These are phyloP conservation scores for Hypoxylon sp. DNA, from an alignment of 2,329 filamentous ascomycete species.

Conservation along the genomic window DNA sequence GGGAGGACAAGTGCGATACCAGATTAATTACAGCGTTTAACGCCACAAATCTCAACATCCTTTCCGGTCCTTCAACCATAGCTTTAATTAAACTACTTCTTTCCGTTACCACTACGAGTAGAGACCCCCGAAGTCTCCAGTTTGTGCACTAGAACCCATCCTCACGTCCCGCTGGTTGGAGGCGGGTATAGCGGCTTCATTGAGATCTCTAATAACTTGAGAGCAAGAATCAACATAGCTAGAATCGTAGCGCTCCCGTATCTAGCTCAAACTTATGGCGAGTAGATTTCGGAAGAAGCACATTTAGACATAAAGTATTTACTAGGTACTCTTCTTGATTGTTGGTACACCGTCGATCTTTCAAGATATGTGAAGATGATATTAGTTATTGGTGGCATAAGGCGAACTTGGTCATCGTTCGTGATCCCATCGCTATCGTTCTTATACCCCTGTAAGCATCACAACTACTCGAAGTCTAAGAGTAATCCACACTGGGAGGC, in stretches of 20 bases:
- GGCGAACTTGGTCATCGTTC: background rate
- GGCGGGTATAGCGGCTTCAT: conserved; percentile 22
- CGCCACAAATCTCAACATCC: background rate
- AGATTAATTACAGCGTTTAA: background rate
- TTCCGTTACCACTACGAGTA: background rate
- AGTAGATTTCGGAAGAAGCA: conserved; percentile 32
- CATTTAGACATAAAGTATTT: conserved; percentile 26
- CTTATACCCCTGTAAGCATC: background rate
- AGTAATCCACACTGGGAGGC: background rate
- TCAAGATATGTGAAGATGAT: background rate
- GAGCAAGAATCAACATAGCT: conserved; percentile 33
- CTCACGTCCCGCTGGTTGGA: conserved; percentile 22
- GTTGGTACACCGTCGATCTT: background rate
- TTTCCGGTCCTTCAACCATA: background rate
- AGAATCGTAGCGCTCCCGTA: background rate
- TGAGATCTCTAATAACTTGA: conserved; percentile 39
- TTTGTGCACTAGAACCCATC: background rate
- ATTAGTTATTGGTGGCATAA: background rate
- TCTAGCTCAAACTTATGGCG: conserved; percentile 26
- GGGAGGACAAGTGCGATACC: background rate
- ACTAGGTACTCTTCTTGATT: conserved; percentile 13
- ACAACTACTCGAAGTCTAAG: background rate
- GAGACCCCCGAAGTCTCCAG: background rate
- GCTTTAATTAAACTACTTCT: background rate
- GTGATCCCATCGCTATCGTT: background rate